Conservation (phyloP, 2,329 filamentous ascomycete genomes). For the Xylariales sp. region DNA sequence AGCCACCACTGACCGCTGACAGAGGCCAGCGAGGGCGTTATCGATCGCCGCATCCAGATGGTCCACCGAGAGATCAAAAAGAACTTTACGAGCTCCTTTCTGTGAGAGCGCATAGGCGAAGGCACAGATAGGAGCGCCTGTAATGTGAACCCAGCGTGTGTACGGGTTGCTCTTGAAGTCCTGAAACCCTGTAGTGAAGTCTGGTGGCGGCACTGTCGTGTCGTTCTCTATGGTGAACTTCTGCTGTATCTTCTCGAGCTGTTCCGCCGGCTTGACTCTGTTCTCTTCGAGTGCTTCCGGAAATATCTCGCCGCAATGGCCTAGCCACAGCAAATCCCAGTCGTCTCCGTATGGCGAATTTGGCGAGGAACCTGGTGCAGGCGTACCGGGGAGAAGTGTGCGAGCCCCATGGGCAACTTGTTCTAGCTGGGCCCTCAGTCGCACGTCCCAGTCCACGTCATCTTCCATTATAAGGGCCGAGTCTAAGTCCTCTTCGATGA, state of each 20-base stretch:
- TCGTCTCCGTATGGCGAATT: slow-evolving; percentile 21
- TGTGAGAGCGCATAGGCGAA: slow-evolving; percentile 28
- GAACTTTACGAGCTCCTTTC: slow-evolving; percentile 21
- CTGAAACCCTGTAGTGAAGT: slow-evolving; percentile 21
- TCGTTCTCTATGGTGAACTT: slow-evolving; percentile 21
- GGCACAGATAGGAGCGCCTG: slow-evolving; percentile 20
- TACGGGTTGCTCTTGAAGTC: slow-evolving; percentile 18
- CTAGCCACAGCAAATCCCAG: slow-evolving; percentile 24
- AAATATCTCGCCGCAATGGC: slow-evolving; percentile 26
- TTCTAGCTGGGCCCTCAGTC: slow-evolving; percentile 27
- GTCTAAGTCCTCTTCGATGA: slow-evolving; percentile 28
- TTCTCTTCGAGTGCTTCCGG: slow-evolving; percentile 21
- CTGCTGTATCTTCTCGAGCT: too few species aligned
- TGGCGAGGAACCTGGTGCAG: slow-evolving; percentile 10
- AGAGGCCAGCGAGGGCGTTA: too few species aligned
- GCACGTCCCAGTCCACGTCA: slow-evolving; percentile 39
- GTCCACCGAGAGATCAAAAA: slow-evolving; percentile 25
- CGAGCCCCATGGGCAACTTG: slow-evolving; percentile 27
- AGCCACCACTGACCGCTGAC: too few species aligned
- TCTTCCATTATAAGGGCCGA: slow-evolving; percentile 40
- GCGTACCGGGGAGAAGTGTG: slow-evolving; percentile 24
- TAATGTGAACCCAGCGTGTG: slow-evolving; percentile 22
- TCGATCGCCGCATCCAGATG: too few species aligned
- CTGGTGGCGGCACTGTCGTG: slow-evolving; percentile 20
- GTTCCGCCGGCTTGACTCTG: slow-evolving; percentile 16